A percentile compares a stretch with the other conserved stretches of the same genome.
phyloP scores from a whole-genome alignment of 2,329 filamentous ascomycete genomes.

The Diaporthe citri region DNA sequence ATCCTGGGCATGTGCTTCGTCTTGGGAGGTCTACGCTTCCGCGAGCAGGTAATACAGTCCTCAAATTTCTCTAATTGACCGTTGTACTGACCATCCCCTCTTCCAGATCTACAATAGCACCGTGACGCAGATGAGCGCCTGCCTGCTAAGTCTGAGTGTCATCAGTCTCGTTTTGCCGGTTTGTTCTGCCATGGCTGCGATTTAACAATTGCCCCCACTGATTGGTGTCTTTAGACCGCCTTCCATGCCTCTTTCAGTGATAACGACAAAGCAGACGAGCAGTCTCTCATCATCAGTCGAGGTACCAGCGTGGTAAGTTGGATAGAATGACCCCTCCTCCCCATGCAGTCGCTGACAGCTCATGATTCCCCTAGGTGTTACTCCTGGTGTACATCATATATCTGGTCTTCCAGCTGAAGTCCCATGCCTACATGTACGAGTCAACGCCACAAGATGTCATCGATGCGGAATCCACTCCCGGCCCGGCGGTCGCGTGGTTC shows the following conservation, averaged over 20 bases:
- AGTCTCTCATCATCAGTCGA: slow-evolving; percentile 87
- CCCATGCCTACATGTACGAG: slow-evolving; percentile 91
- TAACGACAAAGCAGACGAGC: slow-evolving; percentile 70
- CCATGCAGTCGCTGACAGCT: slow-evolving; percentile 42
- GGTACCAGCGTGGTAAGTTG: slow-evolving; percentile 84
- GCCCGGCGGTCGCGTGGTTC: slow-evolving; percentile 84
- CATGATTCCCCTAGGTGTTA: slow-evolving; percentile 66
- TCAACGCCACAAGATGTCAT: slow-evolving; percentile 94
- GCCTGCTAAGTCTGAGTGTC: slow-evolving; percentile 88
- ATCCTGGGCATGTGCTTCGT: slow-evolving; percentile 95
- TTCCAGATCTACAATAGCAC: slow-evolving; percentile 89
- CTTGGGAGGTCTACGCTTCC: slow-evolving; percentile 85
- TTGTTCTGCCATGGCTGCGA: slow-evolving; percentile 48
- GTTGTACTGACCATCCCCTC: slow-evolving; percentile 12
- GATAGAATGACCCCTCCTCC: not conserved
- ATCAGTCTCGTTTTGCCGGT: slow-evolving; percentile 89
- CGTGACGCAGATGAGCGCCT: slow-evolving; percentile 96
- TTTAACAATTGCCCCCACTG: slow-evolving; percentile 36
- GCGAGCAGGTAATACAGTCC: slow-evolving; percentile 77
- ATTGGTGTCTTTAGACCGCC: slow-evolving; percentile 70
- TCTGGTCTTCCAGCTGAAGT: slow-evolving; percentile 90
- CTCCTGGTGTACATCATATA: slow-evolving; percentile 87
- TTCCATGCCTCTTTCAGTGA: slow-evolving; percentile 90
- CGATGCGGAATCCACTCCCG: slow-evolving; percentile 89
- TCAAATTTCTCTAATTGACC: not conserved